phyloP scores from a whole-genome alignment of 2,329 filamentous ascomycete species.

The Paecilomyces sp. region DNA sequence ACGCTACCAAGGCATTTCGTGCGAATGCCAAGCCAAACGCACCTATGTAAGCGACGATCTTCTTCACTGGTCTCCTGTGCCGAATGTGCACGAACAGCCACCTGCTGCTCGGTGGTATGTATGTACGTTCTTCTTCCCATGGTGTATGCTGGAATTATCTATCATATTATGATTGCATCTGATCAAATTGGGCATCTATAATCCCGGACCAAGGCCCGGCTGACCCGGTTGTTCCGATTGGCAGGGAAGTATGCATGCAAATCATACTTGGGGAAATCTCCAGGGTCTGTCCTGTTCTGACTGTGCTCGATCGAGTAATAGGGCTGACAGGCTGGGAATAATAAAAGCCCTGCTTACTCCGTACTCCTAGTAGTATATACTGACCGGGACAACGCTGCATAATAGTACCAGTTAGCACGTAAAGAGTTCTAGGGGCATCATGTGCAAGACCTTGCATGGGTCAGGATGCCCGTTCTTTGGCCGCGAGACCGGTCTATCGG shows the following conservation, averaged over 20 bases:
- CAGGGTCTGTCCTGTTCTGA: background rate
- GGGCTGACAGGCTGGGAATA: background rate
- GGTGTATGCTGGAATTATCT: background rate
- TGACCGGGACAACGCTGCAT: too few species aligned
- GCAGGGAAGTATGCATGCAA: background rate
- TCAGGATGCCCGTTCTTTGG: background rate
- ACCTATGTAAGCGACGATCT: background rate
- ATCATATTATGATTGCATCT: background rate
- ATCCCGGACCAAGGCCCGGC: background rate
- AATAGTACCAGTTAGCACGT: background rate
- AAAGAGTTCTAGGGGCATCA: background rate
- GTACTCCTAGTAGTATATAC: too few species aligned
- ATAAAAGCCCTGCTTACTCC: background rate
- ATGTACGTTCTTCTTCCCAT: background rate
- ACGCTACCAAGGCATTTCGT: background rate
- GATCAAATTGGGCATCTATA: background rate
- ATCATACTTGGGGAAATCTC: background rate
- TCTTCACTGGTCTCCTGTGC: background rate
- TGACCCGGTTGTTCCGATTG: background rate
- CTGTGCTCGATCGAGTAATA: background rate
- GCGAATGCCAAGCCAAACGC: background rate
- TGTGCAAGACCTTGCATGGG: background rate
- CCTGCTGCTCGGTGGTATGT: background rate
- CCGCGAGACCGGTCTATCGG: background rate
- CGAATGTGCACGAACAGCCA: background rate